phyloP scores from a whole-genome alignment of 1,284 basidiomycete species.

The Xerocomus amazonicus region DNA sequence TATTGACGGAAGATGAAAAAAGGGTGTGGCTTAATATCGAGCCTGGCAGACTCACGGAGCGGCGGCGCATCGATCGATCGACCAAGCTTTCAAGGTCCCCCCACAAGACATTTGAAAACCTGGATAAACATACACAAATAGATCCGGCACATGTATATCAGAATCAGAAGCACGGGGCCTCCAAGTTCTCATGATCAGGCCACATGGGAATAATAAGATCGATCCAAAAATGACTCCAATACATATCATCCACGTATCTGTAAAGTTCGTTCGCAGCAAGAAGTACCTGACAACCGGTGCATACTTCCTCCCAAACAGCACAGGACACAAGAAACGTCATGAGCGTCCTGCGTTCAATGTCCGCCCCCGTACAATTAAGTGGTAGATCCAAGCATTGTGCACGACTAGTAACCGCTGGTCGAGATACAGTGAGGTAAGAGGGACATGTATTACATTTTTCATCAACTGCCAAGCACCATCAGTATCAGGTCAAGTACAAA shows the following conservation, averaged over 20 bases:
- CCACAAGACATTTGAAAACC: no score
- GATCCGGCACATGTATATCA: no score
- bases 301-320: neutral
- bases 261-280: no score
- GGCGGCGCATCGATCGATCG: no score
- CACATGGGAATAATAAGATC: neutral
- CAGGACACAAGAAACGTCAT: neutral
- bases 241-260: neutral
- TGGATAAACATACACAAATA: no score
- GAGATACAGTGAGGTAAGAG: neutral
- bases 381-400: neutral
- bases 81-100: no score
- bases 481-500: conserved; percentile 6
- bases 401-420: neutral
- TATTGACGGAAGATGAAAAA: no score
- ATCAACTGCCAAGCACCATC: conserved; percentile 18
- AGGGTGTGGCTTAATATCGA: no score
- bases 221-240: neutral
- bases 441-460: conserved; percentile 14
- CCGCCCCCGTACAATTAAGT: neutral
- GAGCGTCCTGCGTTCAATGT: conserved; percentile 14
- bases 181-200: neutral
- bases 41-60: no score
- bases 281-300: conserved; percentile 6
- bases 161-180: neutral